Percentiles rank a stretch among this genome's conserved stretches.
phyloP scores from a whole-genome alignment of 768 basidiomycete species.

The Fistulinella prunicolor region DNA sequence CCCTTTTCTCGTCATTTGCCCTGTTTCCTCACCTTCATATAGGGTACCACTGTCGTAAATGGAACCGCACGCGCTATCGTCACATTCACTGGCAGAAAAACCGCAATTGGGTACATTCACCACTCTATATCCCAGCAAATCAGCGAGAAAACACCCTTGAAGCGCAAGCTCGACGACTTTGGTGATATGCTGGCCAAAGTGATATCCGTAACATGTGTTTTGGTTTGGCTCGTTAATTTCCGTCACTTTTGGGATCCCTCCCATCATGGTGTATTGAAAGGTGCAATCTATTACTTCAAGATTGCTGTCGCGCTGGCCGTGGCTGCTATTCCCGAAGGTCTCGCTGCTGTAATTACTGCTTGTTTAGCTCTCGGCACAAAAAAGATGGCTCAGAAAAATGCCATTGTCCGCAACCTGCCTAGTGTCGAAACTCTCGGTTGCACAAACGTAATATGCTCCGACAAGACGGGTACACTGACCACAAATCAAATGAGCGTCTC shows the following conservation, averaged over 20 bases:
- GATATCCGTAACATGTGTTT: constrained; percentile 93
- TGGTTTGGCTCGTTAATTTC: constrained; percentile 97
- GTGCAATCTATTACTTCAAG: constrained; percentile 98
- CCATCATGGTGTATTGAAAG: constrained; percentile 87
- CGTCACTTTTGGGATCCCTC: constrained; percentile 95
- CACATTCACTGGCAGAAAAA: constrained; percentile 78
- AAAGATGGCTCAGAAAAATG: constrained; percentile 99
- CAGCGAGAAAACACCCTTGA: constrained; percentile 93
- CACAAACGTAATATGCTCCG: constrained; percentile 98
- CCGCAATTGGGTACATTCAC: constrained; percentile 97
- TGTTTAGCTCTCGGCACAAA: constrained; percentile 96
- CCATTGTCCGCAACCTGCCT: constrained; percentile 94
- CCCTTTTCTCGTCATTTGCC: neutral
- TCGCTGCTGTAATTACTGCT: constrained; percentile 98
- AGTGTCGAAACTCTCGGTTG: constrained; percentile 97
- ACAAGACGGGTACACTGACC: constrained; percentile 96
- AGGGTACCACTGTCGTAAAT: constrained; percentile 97
- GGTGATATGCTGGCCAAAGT: constrained; percentile 97
- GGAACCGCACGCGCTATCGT: constrained; percentile 88
- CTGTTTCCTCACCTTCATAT: constrained; percentile 1
- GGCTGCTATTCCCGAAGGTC: constrained; percentile 95
- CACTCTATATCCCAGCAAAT: constrained; percentile 93
- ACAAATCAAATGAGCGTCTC: constrained; percentile 98
- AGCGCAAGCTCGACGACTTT: constrained; percentile 97
- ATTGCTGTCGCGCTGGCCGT: constrained; percentile 99